Evolutionary conservation across 176 grass and related monocot species (phyloP).

Genomic region (Raddia distichophylla): DNA sequence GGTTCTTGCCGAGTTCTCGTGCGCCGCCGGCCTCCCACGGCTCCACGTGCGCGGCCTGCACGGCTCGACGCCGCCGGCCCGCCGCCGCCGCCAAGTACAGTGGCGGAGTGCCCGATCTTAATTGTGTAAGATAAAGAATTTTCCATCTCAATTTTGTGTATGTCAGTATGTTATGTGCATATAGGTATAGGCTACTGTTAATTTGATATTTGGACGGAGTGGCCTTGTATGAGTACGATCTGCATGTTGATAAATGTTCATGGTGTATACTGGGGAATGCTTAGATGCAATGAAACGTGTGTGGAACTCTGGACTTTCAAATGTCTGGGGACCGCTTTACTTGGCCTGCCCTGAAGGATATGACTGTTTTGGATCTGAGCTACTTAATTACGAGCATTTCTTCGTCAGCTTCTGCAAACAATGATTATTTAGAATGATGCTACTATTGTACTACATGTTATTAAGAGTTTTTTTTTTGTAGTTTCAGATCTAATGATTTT

Average conservation of each 20-base stretch:
- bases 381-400: background rate
- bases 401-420: background rate
- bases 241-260: conserved; percentile 14
- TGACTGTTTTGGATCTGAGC: conserved; percentile 2
- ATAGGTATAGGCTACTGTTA: no score
- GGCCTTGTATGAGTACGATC: background rate
- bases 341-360: conserved; percentile 21
- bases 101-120: no score
- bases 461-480: background rate
- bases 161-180: no score
- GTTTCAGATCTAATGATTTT: background rate
- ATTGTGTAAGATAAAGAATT: no score
- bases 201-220: no score
- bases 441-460: background rate
- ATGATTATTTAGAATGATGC: conserved; percentile 2
- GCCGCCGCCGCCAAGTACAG: no score
- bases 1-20: no score
- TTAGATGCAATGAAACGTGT: conserved; percentile 31
- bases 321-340: conserved; percentile 23
- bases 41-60: no score
- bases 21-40: no score
- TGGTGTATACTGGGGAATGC: conserved; percentile 12
- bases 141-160: no score
- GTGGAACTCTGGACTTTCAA: conserved; percentile 14
- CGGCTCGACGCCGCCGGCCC: no score